These are phyloP conservation scores for Chalciporus sphaerocephalus DNA, from an alignment of 768 basidiomycete species.

Conservation along the genomic window DNA sequence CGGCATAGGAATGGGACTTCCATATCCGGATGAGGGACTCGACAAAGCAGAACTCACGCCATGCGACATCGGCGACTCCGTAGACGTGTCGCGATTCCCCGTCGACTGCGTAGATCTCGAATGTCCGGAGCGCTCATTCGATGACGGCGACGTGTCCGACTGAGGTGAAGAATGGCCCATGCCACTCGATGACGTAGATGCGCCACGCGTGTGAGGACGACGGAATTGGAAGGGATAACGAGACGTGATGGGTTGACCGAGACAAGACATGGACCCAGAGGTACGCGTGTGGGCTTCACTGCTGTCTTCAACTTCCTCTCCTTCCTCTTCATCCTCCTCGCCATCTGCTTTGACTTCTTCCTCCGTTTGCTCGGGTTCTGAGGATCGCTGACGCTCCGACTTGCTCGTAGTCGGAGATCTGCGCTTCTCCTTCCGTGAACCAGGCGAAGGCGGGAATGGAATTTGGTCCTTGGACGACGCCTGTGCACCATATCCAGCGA, in stretches of 20 bases:
- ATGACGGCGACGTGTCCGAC: constrained; percentile 36
- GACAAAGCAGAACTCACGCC: constrained; percentile 35
- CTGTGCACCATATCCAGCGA: constrained; percentile 57
- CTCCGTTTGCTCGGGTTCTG: constrained; percentile 28
- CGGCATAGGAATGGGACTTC: constrained; percentile 44
- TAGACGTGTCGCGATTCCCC: constrained; percentile 53
- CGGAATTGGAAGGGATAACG: constrained; percentile 70
- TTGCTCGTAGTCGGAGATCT: constrained; percentile 26
- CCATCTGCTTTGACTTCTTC: constrained; percentile 20
- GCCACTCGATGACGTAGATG: constrained; percentile 38
- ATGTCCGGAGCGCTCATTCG: constrained; percentile 37
- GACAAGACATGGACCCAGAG: constrained; percentile 80
- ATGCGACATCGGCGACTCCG: constrained; percentile 53
- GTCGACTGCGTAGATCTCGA: constrained; percentile 55
- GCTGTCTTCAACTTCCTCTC: constrained; percentile 32
- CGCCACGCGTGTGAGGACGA: constrained; percentile 40
- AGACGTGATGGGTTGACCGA: constrained; percentile 71
- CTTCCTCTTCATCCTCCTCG: constrained; percentile 43
- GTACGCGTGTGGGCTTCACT: constrained; percentile 59
- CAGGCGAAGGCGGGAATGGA: constrained; percentile 68
- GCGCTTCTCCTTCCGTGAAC: constrained; percentile 38
- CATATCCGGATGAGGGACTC: constrained; percentile 34
- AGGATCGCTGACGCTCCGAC: constrained; percentile 28
- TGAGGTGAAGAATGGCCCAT: constrained; percentile 39
- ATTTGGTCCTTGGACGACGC: constrained; percentile 60